phyloP scores from a whole-genome alignment of 805 yeast species.

The Candida suzukii region DNA sequence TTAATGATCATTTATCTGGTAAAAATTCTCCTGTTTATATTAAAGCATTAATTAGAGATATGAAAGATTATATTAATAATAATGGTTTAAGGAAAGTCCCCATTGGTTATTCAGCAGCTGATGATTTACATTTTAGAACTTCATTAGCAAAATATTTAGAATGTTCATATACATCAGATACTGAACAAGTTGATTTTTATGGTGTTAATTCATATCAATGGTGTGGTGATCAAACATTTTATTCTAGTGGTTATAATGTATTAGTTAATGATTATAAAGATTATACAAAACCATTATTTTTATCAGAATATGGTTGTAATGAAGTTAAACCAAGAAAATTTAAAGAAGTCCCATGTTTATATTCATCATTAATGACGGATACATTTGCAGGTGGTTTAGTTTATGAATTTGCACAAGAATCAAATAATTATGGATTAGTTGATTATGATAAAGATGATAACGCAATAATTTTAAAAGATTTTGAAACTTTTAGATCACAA shows the following conservation, averaged over 20 bases:
- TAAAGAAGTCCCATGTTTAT: constrained; percentile 67
- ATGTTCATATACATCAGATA: constrained; percentile 49
- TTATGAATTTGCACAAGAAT: constrained; percentile 74
- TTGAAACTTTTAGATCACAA: constrained; percentile 31
- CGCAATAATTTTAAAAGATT: constrained; percentile 37
- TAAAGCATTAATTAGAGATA: constrained; percentile 73
- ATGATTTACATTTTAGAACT: constrained; percentile 70
- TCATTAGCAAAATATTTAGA: constrained; percentile 76
- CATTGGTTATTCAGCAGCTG: constrained; percentile 96
- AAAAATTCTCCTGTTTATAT: constrained; percentile 64
- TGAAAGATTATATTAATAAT: constrained; percentile 59
- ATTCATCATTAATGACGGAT: constrained; percentile 62
- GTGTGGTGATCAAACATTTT: constrained; percentile 83
- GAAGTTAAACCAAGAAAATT: constrained; percentile 71
- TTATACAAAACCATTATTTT: constrained; percentile 71
- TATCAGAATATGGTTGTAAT: constrained; percentile 92
- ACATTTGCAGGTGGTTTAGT: constrained; percentile 83
- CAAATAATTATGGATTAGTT: constrained; percentile 75
- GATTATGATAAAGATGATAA: constrained; percentile 36
- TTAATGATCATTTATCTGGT: constrained; percentile 74
- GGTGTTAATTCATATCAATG: constrained; percentile 81
- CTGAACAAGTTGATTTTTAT: constrained; percentile 67
- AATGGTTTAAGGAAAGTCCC: constrained; percentile 68
- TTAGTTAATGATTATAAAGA: constrained; percentile 64
- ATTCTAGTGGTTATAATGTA: constrained; percentile 66